Evolutionary conservation across 192 early-diverging fungal species (phyloP).

Genomic region (Coemansia sp.): DNA sequence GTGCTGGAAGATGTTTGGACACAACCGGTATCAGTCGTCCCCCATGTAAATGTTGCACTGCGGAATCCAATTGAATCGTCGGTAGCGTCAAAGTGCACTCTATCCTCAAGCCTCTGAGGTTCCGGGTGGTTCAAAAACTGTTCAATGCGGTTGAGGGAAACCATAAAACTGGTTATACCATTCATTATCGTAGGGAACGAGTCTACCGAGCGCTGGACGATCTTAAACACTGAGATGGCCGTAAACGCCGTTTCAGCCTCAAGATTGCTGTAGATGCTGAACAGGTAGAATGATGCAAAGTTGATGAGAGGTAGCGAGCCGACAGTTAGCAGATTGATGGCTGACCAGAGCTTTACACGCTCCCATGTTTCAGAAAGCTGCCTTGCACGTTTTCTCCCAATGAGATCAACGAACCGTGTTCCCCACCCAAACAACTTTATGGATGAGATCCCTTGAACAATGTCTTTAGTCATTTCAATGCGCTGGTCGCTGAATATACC

Average conservation of each 20-base stretch:
- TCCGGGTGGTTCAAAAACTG: slow-evolving; percentile 73
- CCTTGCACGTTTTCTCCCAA: slow-evolving; percentile 61
- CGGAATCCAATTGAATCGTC: slow-evolving; percentile 51
- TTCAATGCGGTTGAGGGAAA: slow-evolving; percentile 67
- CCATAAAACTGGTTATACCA: slow-evolving; percentile 58
- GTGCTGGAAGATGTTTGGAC: background rate
- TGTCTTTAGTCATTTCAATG: slow-evolving; percentile 74
- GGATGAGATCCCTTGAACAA: slow-evolving; percentile 81
- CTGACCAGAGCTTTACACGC: slow-evolving; percentile 48
- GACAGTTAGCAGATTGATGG: slow-evolving; percentile 62
- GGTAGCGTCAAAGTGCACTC: background rate
- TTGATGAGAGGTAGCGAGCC: slow-evolving; percentile 59
- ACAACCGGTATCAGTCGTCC: background rate
- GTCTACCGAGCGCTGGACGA: slow-evolving; percentile 63
- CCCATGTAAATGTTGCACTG: slow-evolving; percentile 37
- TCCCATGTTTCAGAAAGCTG: slow-evolving; percentile 60
- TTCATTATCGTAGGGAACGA: slow-evolving; percentile 59
- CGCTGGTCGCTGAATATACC: slow-evolving; percentile 68
- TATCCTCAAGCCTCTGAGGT: slow-evolving; percentile 50
- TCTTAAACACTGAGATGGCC: slow-evolving; percentile 70
- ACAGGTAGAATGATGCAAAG: slow-evolving; percentile 60
- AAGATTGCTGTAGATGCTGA: slow-evolving; percentile 59
- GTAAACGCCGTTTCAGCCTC: slow-evolving; percentile 68
- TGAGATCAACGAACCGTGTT: slow-evolving; percentile 65
- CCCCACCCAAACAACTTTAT: slow-evolving; percentile 93